Evolutionary conservation across 1,284 basidiomycete species (phyloP), one percentile per base, ranked within the genome.

Genomic region (Pholiota adiposa): DNA sequence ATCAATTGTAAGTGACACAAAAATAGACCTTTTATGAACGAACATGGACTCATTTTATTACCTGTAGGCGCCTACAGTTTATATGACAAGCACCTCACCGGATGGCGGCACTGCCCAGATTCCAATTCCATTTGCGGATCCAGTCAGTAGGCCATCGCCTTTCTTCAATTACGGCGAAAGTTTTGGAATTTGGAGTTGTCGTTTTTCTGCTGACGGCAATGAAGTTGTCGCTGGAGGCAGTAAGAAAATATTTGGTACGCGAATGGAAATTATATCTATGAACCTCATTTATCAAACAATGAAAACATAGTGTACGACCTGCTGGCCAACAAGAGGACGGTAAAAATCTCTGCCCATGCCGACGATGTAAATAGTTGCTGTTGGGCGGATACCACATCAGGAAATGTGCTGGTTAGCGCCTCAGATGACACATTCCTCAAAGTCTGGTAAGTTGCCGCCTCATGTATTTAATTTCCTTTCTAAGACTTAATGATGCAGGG

Each of bases 351-450:
- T 14, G 97, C 94, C 0, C 97, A 99, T 71, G 72, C 77, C 0
- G 90, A 95, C 69, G 97, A 99, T 72, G 93, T 98, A 43, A 99
- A 99, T 68, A 96, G 93, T 49, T 97, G 96, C 63, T 95, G 93
- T 67, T 98, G 96, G 88, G 96, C 96, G 2, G 96, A 98, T 71
- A 88, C 90, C 29, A 85, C 88, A 0, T 95, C 93, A 16, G 94
- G 95, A 19, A 98, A 99, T 71, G 87, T 99, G 41, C 85, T 99
- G 19, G 87, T 98, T 48, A 96, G 93, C 64, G 97, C 93, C 0
- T 95, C 93, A 0, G 97, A 99, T 70, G 97, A 99, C 72, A 89
- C 88, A 0, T 96, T 92, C 73, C 79, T 98, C 64, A 98, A 98
- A 83, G 88, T 99, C 58, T 99, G 97, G 94, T 94, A 74, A 56